Evolutionary conservation across 306 rosid genomes (phyloP).

Genomic region (Oemleria cerasiformis): DNA sequence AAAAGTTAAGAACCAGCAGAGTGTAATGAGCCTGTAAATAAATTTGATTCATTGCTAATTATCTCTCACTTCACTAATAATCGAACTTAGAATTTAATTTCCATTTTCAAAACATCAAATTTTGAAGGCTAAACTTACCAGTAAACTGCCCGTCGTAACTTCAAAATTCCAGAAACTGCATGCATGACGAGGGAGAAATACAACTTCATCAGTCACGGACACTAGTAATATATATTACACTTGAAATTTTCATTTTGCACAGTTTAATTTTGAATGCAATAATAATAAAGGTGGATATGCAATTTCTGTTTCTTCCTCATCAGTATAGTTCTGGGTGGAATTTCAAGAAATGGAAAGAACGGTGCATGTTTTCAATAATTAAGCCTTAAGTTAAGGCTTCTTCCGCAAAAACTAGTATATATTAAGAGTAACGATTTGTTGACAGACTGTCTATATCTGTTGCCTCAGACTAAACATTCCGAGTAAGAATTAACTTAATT

Average conservation of each 20-base stretch:
- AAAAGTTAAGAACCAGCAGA: slow-evolving; percentile 63
- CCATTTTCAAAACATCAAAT: background rate
- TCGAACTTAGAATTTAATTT: background rate
- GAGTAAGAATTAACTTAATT: background rate
- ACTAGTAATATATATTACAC: too few relatives aligned
- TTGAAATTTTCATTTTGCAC: slow-evolving; percentile 1
- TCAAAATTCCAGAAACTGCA: slow-evolving; percentile 55
- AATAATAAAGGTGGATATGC: too few relatives aligned
- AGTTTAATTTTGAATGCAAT: too few relatives aligned
- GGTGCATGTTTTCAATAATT: too few relatives aligned
- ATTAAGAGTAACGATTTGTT: background rate
- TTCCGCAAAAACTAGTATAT: too few relatives aligned
- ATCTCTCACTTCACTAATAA: too few relatives aligned
- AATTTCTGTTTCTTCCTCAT: too few relatives aligned
- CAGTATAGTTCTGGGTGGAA: too few relatives aligned
- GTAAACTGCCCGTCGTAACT: slow-evolving; percentile 36
- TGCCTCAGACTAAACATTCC: background rate
- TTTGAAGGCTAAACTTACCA: slow-evolving; percentile 37
- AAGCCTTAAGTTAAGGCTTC: too few relatives aligned
- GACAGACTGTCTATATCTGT: background rate
- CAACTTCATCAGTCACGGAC: slow-evolving; percentile 24
- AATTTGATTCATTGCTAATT: too few relatives aligned
- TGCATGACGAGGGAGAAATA: slow-evolving; percentile 13
- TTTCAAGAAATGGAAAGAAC: too few relatives aligned
- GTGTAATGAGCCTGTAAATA: slow-evolving; percentile 42